Evolutionary conservation across 495 filamentous ascomycete genomes (phyloP).

Genomic region (Acidiella bohemica): DNA sequence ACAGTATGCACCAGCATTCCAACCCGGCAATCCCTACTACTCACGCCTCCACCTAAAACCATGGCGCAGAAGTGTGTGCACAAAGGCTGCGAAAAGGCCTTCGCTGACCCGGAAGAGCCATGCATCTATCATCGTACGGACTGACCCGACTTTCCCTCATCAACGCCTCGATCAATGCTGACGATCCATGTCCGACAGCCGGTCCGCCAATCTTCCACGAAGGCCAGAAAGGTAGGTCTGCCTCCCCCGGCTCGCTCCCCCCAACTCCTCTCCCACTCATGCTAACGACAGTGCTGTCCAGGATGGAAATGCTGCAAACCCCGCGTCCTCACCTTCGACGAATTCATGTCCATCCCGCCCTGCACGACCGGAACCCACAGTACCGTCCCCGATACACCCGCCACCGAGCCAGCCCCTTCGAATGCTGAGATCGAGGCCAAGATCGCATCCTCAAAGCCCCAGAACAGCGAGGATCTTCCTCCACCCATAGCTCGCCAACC

Average conservation of each 20-base stretch:
- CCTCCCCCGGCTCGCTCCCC: no score
- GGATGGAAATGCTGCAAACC: slow-evolving; percentile 99
- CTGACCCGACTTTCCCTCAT: not conserved
- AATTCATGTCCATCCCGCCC: slow-evolving; percentile 87
- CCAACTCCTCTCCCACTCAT: no score
- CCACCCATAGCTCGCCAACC: slow-evolving; percentile 36
- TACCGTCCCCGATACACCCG: slow-evolving; percentile 62
- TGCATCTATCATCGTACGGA: slow-evolving; percentile 70
- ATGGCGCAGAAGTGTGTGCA: slow-evolving; percentile 93
- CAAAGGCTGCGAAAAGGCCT: slow-evolving; percentile 85
- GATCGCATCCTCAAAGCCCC: slow-evolving; percentile 15
- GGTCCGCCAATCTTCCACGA: slow-evolving; percentile 66
- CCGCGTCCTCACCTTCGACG: slow-evolving; percentile 93
- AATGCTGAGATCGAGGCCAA: slow-evolving; percentile 18
- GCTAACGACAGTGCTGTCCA: no score
- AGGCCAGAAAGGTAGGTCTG: slow-evolving; percentile 88
- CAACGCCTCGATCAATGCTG: slow-evolving; percentile 24
- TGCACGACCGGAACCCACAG: slow-evolving; percentile 93
- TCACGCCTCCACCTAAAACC: not conserved
- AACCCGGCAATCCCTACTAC: not conserved
- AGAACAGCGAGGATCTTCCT: slow-evolving; percentile 13
- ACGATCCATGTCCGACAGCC: slow-evolving; percentile 31
- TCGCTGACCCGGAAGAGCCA: slow-evolving; percentile 67
- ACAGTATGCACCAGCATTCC: no score
- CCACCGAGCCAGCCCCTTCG: slow-evolving; percentile 36